A percentile compares a stretch with the other conserved stretches of the same genome.
Evolutionary conservation across 306 rosid genomes (phyloP).

Genomic region (Neltuma alba): DNA sequence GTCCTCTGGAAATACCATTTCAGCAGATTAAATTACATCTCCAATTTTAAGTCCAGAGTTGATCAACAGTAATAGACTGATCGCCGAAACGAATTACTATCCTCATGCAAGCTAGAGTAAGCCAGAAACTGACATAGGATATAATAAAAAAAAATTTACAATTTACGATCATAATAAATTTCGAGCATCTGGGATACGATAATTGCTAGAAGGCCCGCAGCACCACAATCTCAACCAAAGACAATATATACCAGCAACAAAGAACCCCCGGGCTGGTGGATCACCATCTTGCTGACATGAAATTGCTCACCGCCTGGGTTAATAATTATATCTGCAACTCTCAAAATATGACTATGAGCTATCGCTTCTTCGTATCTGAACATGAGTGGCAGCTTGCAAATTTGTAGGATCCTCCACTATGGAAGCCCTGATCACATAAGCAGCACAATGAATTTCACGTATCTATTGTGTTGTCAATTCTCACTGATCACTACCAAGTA

Average conservation of each 20-base stretch:
- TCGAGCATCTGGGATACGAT: background rate
- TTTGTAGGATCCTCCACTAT: background rate
- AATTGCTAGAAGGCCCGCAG: constrained; percentile 1
- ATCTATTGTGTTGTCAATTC: background rate
- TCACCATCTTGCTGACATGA: background rate
- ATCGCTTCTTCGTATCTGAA: background rate
- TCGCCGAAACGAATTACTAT: background rate
- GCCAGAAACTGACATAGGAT: background rate
- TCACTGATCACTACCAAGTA: constrained; percentile 32
- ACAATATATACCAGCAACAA: background rate
- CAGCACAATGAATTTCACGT: background rate
- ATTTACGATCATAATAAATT: background rate
- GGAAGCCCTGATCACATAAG: background rate
- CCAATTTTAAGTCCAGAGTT: background rate
- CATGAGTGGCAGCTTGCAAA: constrained; percentile 10
- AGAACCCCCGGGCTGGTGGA: background rate
- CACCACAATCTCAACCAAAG: background rate
- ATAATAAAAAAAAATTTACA: background rate
- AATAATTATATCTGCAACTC: constrained; percentile 1
- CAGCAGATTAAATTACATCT: background rate
- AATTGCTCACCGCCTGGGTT: background rate
- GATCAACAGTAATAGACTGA: background rate
- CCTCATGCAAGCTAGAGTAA: background rate
- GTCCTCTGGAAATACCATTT: background rate
- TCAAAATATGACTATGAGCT: background rate